Evolutionary conservation across 202 grass and related monocot species (phyloP), one percentile per base, ranked within the genome.

Genomic region (Setaria italica): DNA sequence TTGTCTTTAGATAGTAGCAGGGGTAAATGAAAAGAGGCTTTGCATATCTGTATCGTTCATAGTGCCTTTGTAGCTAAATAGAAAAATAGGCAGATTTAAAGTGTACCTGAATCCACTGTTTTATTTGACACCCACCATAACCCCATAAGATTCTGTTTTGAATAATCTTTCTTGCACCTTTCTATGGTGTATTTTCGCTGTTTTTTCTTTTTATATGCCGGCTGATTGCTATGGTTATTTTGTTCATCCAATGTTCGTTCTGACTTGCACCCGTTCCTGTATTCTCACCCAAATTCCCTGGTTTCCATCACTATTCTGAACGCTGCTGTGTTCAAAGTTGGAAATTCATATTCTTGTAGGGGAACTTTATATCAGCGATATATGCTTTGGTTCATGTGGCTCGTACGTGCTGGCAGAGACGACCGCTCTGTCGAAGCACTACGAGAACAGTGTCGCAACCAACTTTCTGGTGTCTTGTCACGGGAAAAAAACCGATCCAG

Each of bases 31-130:
- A 74, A 74, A 62, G 17, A 57, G 14, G 59, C 5, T 13, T 53
- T 75, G 59, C 33, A 42, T 53, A 65, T 65, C 16, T 66, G 75
- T 64, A 60, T 50, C 67, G 54, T 80, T 54, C 56, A 67, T 66
- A 79, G 59, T 82, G 48, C 60, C 58, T 77, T 76, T 76, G 58
- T 72, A 88, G 85, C 71, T 81, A 67, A 43, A 85, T 88, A 87
- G 77, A 88, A 83, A 84, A 84, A 66, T 64, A 85, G 71, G 71
- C 48, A 82, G 66, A 67, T 82, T 84, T 82, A 41, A 85, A 16
- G n/a, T 81, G 64, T 91, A 85, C 64, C 33, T 7, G 66, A 63
- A 73, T 67, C 82, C 77, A 54, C 70, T 72, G 32, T 85, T 77
- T 88, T 78, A 4, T 43, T 77, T 81, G 16, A 43, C 71, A 15